Base-by-base conservation (phyloP, 768 basidiomycete genomes). In the Tremella fuciformis region DNA sequence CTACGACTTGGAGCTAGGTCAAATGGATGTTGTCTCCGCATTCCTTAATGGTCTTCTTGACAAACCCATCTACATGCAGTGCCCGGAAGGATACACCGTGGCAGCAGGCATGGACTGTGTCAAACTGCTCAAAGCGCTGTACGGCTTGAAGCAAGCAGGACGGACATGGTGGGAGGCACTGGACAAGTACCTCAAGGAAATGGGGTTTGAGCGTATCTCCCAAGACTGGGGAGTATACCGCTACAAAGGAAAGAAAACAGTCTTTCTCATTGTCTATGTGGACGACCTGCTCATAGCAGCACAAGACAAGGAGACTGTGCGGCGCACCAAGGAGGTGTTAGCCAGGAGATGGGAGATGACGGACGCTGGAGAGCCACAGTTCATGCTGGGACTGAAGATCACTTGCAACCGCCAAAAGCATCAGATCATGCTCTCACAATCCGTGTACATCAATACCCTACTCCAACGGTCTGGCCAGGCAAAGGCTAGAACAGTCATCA, bases 41-140 rank as follows among this genome's bases (percentile, higher is more conserved):
- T 60, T 64, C 58, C 62, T 63, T 53, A 63, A 63, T 38, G 62
- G 58, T 2, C 47, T 55, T 19, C 53, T 59, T 16, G 53, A 50
- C 13, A 50, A 60, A 38, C 47, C 41, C 1, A 58, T 58, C 9
- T 52, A 41, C 50, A n/a, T 50, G 15, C n/a, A 50, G 22, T 21
- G 49, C 7, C 57, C 57, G 13, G 47, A 58, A 24, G 57, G 57
- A 3, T n/a, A n/a, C n/a, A n/a, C n/a, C n/a, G n/a, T n/a, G n/a
- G n/a, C n/a, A n/a, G n/a, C n/a, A n/a, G n/a, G n/a, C n/a, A n/a
- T n/a, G n/a, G n/a, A n/a, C n/a, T n/a, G n/a, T n/a, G n/a, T n/a
- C n/a, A n/a, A n/a, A 1, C 57, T 61, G 15, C 19, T 25, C 40
- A 62, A 58, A 42, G 53, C 60, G 21, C 55, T 65, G 16, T 62